phyloP scores from a whole-genome alignment of 2,329 filamentous ascomycete genomes.

The Zarea fungicola region DNA sequence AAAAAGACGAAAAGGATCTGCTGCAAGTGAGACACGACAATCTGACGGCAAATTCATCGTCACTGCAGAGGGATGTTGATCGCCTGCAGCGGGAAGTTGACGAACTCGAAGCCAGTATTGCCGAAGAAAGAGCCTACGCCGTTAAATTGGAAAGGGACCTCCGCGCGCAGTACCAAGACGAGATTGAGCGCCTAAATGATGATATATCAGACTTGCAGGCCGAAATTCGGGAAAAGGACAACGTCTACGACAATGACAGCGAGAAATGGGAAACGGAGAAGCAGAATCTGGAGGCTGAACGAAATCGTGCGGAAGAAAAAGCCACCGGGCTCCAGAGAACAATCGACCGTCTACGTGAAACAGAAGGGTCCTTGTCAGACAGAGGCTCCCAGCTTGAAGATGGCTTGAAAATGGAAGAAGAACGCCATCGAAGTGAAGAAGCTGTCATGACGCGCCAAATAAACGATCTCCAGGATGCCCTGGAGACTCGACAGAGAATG shows the following conservation, averaged over 20 bases:
- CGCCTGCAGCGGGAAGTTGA: slow-evolving; percentile 41
- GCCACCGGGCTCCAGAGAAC: slow-evolving; percentile 63
- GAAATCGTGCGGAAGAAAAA: slow-evolving; percentile 61
- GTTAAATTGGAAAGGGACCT: slow-evolving; percentile 58
- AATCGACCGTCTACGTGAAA: slow-evolving; percentile 63
- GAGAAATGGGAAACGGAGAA: slow-evolving; percentile 68
- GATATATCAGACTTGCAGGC: slow-evolving; percentile 60
- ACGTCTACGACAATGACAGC: slow-evolving; percentile 63
- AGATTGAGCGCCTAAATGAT: slow-evolving; percentile 47
- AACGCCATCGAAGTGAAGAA: slow-evolving; percentile 69
- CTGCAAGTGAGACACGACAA: slow-evolving; percentile 65
- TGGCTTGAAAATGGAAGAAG: slow-evolving; percentile 63
- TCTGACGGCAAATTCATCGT: slow-evolving; percentile 58
- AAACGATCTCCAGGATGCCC: slow-evolving; percentile 65
- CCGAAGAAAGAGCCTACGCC: slow-evolving; percentile 52
- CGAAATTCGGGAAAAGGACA: slow-evolving; percentile 64
- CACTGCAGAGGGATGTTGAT: slow-evolving; percentile 60
- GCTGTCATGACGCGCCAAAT: slow-evolving; percentile 67
- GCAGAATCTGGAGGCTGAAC: slow-evolving; percentile 59
- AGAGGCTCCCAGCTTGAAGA: slow-evolving; percentile 65
- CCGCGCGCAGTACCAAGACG: slow-evolving; percentile 36
- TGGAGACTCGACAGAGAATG: slow-evolving; percentile 60
- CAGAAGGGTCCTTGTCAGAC: slow-evolving; percentile 60
- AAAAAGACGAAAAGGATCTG: slow-evolving; percentile 61
- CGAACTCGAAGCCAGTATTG: slow-evolving; percentile 44